Evolutionary conservation across 108 stramenopile species (phyloP), one percentile per base, ranked within the genome.

Genomic region (Asterionellopsis glacialis): DNA sequence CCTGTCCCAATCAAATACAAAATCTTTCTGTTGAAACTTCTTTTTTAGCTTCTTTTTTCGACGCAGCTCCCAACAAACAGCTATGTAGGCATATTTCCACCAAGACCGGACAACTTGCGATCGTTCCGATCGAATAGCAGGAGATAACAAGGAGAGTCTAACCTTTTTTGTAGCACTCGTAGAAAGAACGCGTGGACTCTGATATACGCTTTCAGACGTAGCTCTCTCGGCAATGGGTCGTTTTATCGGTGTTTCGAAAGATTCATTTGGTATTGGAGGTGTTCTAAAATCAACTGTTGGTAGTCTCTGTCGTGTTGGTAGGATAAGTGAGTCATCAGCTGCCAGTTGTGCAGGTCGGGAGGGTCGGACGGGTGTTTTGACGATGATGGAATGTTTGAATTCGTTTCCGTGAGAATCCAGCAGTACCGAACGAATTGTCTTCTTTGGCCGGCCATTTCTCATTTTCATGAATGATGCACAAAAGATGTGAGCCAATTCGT

Each of bases 71-170:
- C 71, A 69, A 13, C 67, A 27, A 15, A 86, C 69, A 45, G 63
- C 79, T 10, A 64, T 55, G 28, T 64, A 51, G 13, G 73, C 78
- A 61, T 86, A 90, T 28, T 59, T 74, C 88, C 88, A 90, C 88
- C 88, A 90, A 25, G 67, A 64, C 10, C 59, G 51, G 19, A 84
- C 59, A 16, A 82, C 81, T 33, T 53, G 33, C 7, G 63, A 61
- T 45, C 79, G 65, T 22, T 54, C 53, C 1, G 53, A 26, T 6
- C 33, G 33, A 33, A 33, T 7, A 33, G 33, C 33, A 33, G 33
- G 33, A 33, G 33, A 33, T 7, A 33, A 33, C 7, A 33, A 7
- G 7, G 33, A 33, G 33, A 33, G 33, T 33, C 33, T 33, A 33
- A 33, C 33, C 33, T 2, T 33, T 33, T 33, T 33, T 33, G 2